These are phyloP conservation scores for Balakata baccata DNA, from an alignment of 345 rosid genomes.

Conservation along the genomic window DNA sequence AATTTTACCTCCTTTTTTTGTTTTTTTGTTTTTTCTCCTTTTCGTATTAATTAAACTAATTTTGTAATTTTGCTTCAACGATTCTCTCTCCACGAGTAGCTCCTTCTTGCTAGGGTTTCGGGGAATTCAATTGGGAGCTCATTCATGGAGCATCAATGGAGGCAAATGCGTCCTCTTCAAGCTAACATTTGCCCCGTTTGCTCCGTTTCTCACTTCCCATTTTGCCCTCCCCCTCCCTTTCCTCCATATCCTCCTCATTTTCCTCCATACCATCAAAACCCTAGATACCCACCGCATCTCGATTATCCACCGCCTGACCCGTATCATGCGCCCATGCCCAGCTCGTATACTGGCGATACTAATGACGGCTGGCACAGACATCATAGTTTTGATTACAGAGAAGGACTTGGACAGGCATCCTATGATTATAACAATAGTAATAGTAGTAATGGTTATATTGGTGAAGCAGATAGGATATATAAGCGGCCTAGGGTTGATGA, in stretches of 20 bases:
- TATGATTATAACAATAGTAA: constrained; percentile 15
- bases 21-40: too few species aligned
- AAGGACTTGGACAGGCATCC: constrained; percentile 16
- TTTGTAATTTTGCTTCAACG: neutral
- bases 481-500: constrained; percentile 68
- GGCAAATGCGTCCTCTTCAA: constrained; percentile 44
- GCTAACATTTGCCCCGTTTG: constrained; percentile 59
- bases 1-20: too few species aligned
- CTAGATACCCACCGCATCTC: constrained; percentile 39
- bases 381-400: constrained; percentile 25
- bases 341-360: constrained; percentile 12
- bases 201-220: constrained; percentile 65
- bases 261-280: constrained; percentile 36
- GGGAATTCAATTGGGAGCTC: neutral
- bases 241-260: constrained; percentile 31
- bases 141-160: constrained; percentile 55
- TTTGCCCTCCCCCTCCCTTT: constrained; percentile 38
- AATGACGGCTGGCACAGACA: constrained; percentile 36
- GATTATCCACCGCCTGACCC: constrained; percentile 41
- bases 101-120: neutral
- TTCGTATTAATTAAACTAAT: too few species aligned
- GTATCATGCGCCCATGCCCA: constrained; percentile 27
- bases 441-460: constrained; percentile 20
- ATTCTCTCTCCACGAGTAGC: too few species aligned
- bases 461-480: constrained; percentile 51